Evolutionary conservation across 805 yeast genomes (phyloP).

Genomic region (Pichia thaimueangensis): DNA sequence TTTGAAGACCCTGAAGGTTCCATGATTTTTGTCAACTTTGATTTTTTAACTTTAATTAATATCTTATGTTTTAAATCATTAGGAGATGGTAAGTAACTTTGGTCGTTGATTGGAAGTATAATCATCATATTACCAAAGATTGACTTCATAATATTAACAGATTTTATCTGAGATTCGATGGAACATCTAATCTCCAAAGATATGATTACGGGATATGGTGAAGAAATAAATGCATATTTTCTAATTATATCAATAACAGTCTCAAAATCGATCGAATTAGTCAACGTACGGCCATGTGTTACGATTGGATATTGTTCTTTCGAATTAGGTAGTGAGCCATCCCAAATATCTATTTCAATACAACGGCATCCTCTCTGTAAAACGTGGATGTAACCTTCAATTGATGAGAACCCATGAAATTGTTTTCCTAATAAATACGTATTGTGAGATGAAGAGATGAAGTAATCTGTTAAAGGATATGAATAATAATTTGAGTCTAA

Average conservation of each 20-base stretch:
- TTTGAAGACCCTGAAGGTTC: conserved; percentile 1
- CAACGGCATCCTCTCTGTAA: conserved; percentile 91
- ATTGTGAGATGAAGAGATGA: conserved; percentile 89
- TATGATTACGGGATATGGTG: conserved; percentile 79
- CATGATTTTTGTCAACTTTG: conserved; percentile 15
- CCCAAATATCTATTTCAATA: conserved; percentile 96
- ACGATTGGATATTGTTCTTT: conserved; percentile 62
- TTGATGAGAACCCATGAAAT: conserved; percentile 77
- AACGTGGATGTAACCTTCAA: conserved; percentile 82
- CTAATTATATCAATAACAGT: conserved; percentile 69
- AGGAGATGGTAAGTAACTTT: conserved; percentile 60
- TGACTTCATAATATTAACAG: conserved; percentile 46
- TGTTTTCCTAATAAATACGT: conserved; percentile 88
- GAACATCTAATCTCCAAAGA: conserved; percentile 84
- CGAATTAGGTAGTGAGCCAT: conserved; percentile 35
- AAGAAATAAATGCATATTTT: conserved; percentile 81
- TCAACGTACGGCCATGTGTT: conserved; percentile 82
- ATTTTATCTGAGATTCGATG: conserved; percentile 55
- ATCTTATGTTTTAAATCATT: conserved; percentile 61
- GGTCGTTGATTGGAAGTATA: conserved; percentile 28
- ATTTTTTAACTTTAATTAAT: conserved; percentile 71
- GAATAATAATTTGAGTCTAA: conserved; percentile 32
- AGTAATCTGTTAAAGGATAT: conserved; percentile 77
- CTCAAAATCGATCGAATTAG: conserved; percentile 61
- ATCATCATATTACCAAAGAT: conserved; percentile 56